phyloP scores from a whole-genome alignment of 2,329 filamentous ascomycete genomes.

The Calonectria pauciramosa region DNA sequence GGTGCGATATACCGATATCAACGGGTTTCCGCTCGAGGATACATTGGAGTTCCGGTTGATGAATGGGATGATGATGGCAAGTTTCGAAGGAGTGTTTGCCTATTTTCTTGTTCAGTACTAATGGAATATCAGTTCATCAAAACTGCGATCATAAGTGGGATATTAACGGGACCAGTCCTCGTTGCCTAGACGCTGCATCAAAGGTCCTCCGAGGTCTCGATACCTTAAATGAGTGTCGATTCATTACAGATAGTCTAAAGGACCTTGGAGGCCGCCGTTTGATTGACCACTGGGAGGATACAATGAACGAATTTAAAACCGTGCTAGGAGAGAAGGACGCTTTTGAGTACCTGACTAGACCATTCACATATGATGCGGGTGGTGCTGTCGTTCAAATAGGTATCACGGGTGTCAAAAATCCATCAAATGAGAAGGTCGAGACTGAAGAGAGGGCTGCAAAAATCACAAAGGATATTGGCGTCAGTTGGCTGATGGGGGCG shows the following conservation, averaged over 20 bases:
- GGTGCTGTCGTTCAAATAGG: not conserved
- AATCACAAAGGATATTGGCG: not conserved
- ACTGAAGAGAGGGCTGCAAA: not conserved
- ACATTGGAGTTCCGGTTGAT: not conserved
- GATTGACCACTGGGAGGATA: not conserved
- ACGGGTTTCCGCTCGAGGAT: not conserved
- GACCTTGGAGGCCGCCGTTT: accelerated
- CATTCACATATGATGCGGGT: not conserved
- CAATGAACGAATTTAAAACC: not conserved
- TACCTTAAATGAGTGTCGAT: not conserved
- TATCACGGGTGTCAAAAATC: not conserved
- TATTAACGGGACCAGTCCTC: not conserved
- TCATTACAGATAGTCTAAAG: no score
- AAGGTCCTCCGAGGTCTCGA: not conserved
- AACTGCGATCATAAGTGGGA: not conserved
- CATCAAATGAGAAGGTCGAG: not conserved
- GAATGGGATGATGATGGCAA: not conserved
- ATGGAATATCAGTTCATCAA: not conserved
- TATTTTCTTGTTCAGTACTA: not conserved
- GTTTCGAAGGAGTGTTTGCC: not conserved
- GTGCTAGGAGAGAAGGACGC: not conserved
- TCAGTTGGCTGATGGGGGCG: not conserved
- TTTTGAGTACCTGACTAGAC: not conserved
- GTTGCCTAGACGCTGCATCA: not conserved
- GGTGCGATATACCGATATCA: not conserved